Evolutionary conservation across 768 basidiomycete species (phyloP).

Genomic region (Tulasnella sp.): DNA sequence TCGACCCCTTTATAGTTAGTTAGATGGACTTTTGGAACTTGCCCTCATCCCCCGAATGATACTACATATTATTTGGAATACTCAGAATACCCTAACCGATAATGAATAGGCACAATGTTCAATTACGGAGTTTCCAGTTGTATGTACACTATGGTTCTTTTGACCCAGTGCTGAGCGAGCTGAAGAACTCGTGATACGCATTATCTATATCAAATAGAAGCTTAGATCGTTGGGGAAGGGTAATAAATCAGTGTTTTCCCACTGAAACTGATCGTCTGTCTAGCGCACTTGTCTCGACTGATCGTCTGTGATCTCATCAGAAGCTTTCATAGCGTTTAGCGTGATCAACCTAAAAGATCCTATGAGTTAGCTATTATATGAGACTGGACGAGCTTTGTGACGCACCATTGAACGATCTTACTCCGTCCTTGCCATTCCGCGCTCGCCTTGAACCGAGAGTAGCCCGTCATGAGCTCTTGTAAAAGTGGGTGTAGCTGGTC

Average conservation of each 20-base stretch:
- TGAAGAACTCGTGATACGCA: slow-evolving; percentile 88
- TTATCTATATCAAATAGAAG: slow-evolving; percentile 95
- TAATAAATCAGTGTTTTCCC: background rate
- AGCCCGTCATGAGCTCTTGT: slow-evolving; percentile 90
- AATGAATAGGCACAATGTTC: background rate
- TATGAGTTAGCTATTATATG: background rate
- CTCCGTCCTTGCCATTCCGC: slow-evolving; percentile 95
- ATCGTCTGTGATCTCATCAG: slow-evolving; percentile 91
- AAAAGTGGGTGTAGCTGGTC: slow-evolving; percentile 92
- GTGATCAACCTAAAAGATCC: slow-evolving; percentile 70
- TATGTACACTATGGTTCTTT: background rate
- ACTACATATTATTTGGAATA: background rate
- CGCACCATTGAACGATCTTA: slow-evolving; percentile 82
- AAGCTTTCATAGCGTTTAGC: slow-evolving; percentile 92
- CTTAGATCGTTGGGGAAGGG: slow-evolving; percentile 30
- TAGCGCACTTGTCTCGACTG: slow-evolving; percentile 74
- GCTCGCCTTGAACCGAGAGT: slow-evolving; percentile 87
- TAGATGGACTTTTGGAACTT: background rate
- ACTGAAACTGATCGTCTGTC: background rate
- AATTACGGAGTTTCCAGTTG: too few species aligned
- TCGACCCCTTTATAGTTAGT: background rate
- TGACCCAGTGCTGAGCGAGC: slow-evolving; percentile 20
- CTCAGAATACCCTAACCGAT: background rate
- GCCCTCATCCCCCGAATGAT: background rate
- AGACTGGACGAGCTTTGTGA: too few species aligned